Evolutionary conservation across 192 early-diverging fungal genomes (phyloP), one percentile per base, ranked within the genome.

Genomic region (Coemansia sp.): DNA sequence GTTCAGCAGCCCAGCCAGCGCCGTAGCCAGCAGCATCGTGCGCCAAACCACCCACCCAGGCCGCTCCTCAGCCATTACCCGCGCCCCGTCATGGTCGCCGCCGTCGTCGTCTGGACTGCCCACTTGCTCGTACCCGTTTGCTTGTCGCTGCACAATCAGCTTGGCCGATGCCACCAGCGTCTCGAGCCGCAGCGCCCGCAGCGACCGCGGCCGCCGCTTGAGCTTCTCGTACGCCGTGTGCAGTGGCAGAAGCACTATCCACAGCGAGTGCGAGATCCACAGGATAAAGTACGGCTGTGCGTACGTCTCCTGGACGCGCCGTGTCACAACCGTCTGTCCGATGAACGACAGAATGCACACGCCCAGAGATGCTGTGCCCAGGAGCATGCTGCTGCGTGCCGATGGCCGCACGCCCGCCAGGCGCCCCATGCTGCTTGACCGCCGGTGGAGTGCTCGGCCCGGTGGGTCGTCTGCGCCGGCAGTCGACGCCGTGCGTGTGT

Each of bases 1-100:
- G 49, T 85, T 88, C 45, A 89, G 71, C 15, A 85, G 43, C 5
- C 72, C 55, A 0, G 85, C 77, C 24, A 89, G 72, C 61, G 51
- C 28, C 1, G 50, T 42, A 7, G 73, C 55, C 35, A 70, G 54
- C 19, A 35, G 13, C 6, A 51, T 11, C 28, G 55, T 51, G 40
- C 56, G 62, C 50, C 39, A 2, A 6, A 72, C 14, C 39, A 72
- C 55, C 55, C 58, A 55, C 37, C 51, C 42, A 14, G 63, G 61
- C 14, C 49, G 58, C 17, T 35, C 24, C 13, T 29, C 17, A 9
- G 61, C 69, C 26, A 68, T 57, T 22, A 28, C 27, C 41, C 50
- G 46, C 22, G 67, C 26, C 17, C 50, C 55, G 44, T 37, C 45
- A 11, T 3, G 20, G n/a, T 23, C 44, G 40, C 15, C 18, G 28